phyloP scores from a whole-genome alignment of 1,139 yeast genomes.

The Arxiozyma slooffiae region DNA sequence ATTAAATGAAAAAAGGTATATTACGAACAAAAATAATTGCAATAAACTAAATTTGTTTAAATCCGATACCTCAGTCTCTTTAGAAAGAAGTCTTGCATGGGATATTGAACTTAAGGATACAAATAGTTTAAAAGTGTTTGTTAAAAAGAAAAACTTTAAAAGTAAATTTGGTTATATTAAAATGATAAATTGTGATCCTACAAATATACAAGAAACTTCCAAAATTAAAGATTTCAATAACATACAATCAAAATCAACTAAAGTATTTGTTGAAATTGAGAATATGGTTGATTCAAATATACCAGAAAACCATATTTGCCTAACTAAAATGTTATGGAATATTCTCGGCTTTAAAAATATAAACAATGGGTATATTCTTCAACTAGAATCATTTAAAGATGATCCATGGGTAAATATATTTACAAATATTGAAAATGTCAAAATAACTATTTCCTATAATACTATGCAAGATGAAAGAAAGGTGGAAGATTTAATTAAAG shows the following conservation, averaged over 20 bases:
- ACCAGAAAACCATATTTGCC: conserved; percentile 42
- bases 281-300: not conserved
- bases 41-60: not conserved
- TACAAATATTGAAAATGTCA: not conserved
- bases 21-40: conserved; percentile 2
- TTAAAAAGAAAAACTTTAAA: conserved; percentile 9
- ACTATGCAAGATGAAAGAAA: not conserved
- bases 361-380: conserved; percentile 17
- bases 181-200: not conserved
- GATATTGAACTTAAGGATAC: not conserved
- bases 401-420: conserved; percentile 1
- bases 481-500: conserved; percentile 4
- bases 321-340: conserved; percentile 46
- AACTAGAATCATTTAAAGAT: conserved; percentile 12
- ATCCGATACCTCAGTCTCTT: not conserved
- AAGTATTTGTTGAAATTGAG: not conserved
- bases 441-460: not conserved
- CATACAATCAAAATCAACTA: not conserved
- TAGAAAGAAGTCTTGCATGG: conserved; percentile 2
- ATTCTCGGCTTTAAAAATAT: conserved; percentile 42
- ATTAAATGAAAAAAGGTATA: conserved; percentile 33
- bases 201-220: not conserved
- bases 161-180: conserved; percentile 46
- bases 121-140: conserved; percentile 1
- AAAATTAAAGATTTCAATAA: too few relatives aligned